phyloP scores from a whole-genome alignment of 2,329 filamentous ascomycete species.

The Dendrostoma leiphaemia region DNA sequence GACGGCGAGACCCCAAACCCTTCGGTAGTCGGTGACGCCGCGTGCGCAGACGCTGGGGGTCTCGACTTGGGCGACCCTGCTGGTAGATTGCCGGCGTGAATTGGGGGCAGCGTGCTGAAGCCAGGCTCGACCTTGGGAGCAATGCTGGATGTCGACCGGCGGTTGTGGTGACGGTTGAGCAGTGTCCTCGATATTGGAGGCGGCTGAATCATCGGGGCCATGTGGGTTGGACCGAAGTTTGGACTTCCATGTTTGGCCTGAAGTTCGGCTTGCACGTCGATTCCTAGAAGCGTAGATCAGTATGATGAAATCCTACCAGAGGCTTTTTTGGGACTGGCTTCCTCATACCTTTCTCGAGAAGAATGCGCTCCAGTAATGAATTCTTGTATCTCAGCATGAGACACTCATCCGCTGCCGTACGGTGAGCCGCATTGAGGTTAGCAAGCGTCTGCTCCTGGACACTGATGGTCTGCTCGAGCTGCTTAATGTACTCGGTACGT shows the following conservation, averaged over 20 bases:
- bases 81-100: conserved; percentile 50
- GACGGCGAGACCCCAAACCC: conserved; percentile 36
- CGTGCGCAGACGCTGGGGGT: conserved; percentile 79
- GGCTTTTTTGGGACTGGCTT: background rate
- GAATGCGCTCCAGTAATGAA: conserved; percentile 88
- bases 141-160: conserved; percentile 70
- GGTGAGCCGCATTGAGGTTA: conserved; percentile 89
- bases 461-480: conserved; percentile 95
- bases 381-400: conserved; percentile 99
- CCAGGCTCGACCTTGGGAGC: conserved; percentile 69
- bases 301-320: background rate
- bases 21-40: conserved; percentile 52
- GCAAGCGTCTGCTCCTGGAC: conserved; percentile 94
- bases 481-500: conserved; percentile 98
- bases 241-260: conserved; percentile 89
- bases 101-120: conserved; percentile 41
- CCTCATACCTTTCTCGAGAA: conserved; percentile 83
- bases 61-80: conserved; percentile 67
- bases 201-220: conserved; percentile 67
- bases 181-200: conserved; percentile 78
- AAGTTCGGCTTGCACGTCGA: conserved; percentile 95
- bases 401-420: conserved; percentile 92
- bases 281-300: conserved; percentile 53
- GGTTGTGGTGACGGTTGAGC: conserved; percentile 73
- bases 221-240: conserved; percentile 67